Evolutionary conservation across 2,329 filamentous ascomycete genomes (phyloP), one percentile per base, ranked within the genome.

Genomic region (Thielaviopsis musarum): DNA sequence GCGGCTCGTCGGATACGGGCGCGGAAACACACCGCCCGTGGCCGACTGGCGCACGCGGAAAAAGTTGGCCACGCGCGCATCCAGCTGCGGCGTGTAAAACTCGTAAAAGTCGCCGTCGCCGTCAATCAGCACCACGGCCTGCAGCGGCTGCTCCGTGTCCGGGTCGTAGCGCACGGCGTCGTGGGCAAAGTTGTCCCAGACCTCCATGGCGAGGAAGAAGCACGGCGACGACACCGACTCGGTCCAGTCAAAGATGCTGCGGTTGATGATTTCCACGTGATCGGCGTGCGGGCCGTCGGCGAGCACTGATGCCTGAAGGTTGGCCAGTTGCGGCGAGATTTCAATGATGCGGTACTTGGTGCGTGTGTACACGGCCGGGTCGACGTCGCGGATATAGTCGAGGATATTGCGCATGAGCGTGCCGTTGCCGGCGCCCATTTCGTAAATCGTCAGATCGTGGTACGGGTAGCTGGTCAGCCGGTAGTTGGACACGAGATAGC

Each of bases 321-420:
- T 77, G 19, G 91, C 93, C 26, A 98, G 80, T 38, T 84, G 80
- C 3, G 84, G 77, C 10, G 89, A 95, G 67, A 98, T 97, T 73
- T 98, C 93, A 66, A 98, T 96, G 70, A 98, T 88, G 70, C 87
- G 88, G 78, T 86, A 98, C 67, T 89, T 87, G 5, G 93, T 98
- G 61, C 93, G 84, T 66, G 87, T 85, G 72, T 98, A 98, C 34
- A 98, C 91, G 64, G 91, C 87, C 0, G 91, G 89, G 66, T 97
- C 88, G 52, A 84, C 79, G 64, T 88, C 85, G 63, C 91, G 87
- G 70, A 98, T 95, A 71, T 94, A 95, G 75, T 98, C 91, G 63
- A 98, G 79, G 61, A 98, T 91, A 71, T 98, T 98, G 69, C 93
- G 79, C 93, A 98, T 98, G 69, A 98, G 80, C 0, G 94, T 98